Evolutionary conservation across 768 basidiomycete species (phyloP).

Genomic region (Saitozyma sp.): DNA sequence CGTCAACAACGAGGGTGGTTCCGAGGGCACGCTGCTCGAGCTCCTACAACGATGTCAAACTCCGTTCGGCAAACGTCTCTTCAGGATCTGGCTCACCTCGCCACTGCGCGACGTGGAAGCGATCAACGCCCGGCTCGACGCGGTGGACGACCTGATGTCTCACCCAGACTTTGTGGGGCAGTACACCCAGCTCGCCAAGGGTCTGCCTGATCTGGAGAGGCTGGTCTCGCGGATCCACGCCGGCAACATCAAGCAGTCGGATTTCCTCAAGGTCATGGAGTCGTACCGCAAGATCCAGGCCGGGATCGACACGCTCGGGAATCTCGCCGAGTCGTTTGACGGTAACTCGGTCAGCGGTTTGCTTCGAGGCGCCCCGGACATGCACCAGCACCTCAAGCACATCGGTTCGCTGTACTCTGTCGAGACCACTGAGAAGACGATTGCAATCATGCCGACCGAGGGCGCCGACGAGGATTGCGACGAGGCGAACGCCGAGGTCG

Average conservation of each 20-base stretch:
- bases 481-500: conserved; percentile 69
- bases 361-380: conserved; percentile 76
- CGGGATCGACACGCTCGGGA: conserved; percentile 65
- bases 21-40: conserved; percentile 83
- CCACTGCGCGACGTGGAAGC: conserved; percentile 77
- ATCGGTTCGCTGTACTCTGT: conserved; percentile 69
- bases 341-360: conserved; percentile 74
- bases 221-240: conserved; percentile 94
- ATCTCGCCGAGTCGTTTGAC: conserved; percentile 70
- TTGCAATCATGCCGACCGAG: conserved; percentile 71
- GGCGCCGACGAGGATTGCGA: conserved; percentile 88
- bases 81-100: conserved; percentile 94
- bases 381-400: conserved; percentile 68
- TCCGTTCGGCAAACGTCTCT: conserved; percentile 94
- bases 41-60: conserved; percentile 81
- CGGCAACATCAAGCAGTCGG: conserved; percentile 78
- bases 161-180: conserved; percentile 73
- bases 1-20: conserved; percentile 88
- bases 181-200: conserved; percentile 74
- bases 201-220: conserved; percentile 73
- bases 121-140: conserved; percentile 93
- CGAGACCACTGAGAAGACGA: conserved; percentile 17
- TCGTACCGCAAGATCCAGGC: conserved; percentile 69
- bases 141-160: conserved; percentile 84
- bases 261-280: conserved; percentile 78